A percentile compares a stretch with the other conserved stretches of the same genome.
phyloP scores from a whole-genome alignment of 371 early-diverging fungal species.

The Cokeromyces recurvatus region DNA sequence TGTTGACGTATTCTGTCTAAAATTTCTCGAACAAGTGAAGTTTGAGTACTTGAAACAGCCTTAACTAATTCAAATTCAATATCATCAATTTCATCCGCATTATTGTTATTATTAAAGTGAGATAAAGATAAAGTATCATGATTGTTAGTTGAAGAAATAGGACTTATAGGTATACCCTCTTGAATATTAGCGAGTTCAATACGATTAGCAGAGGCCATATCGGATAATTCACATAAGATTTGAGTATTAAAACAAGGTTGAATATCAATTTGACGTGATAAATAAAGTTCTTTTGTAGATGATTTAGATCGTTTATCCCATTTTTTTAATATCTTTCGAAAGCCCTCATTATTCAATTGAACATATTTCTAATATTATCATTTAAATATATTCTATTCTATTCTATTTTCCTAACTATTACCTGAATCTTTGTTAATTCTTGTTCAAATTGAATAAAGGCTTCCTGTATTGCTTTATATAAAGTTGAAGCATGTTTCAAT shows the following conservation, averaged over 20 bases:
- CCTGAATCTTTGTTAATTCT: slow-evolving; percentile 92
- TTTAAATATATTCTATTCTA: background rate
- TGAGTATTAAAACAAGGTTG: slow-evolving; percentile 95
- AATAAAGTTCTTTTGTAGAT: slow-evolving; percentile 91
- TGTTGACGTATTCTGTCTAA: slow-evolving; percentile 49
- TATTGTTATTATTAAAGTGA: slow-evolving; percentile 5
- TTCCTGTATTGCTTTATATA: slow-evolving; percentile 71
- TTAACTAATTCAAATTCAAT: slow-evolving; percentile 60
- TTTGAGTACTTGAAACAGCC: slow-evolving; percentile 45
- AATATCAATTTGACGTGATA: slow-evolving; percentile 90
- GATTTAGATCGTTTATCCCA: slow-evolving; percentile 97
- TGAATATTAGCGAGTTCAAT: slow-evolving; percentile 56
- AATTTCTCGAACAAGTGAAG: slow-evolving; percentile 51
- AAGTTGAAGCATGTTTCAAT: slow-evolving; percentile 51
- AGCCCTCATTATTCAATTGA: slow-evolving; percentile 92
- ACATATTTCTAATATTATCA: slow-evolving; percentile 94
- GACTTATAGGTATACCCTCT: slow-evolving; percentile 33
- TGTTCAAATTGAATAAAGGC: slow-evolving; percentile 88
- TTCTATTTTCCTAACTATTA: slow-evolving; percentile 22
- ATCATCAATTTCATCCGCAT: slow-evolving; percentile 45
- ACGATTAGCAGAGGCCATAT: slow-evolving; percentile 66
- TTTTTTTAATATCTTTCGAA: slow-evolving; percentile 95
- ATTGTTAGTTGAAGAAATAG: background rate
- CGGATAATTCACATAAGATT: slow-evolving; percentile 83
- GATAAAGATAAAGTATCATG: no score